Conservation (phyloP, 2,329 filamentous ascomycete genomes). For the Fusarium euwallaceae region DNA sequence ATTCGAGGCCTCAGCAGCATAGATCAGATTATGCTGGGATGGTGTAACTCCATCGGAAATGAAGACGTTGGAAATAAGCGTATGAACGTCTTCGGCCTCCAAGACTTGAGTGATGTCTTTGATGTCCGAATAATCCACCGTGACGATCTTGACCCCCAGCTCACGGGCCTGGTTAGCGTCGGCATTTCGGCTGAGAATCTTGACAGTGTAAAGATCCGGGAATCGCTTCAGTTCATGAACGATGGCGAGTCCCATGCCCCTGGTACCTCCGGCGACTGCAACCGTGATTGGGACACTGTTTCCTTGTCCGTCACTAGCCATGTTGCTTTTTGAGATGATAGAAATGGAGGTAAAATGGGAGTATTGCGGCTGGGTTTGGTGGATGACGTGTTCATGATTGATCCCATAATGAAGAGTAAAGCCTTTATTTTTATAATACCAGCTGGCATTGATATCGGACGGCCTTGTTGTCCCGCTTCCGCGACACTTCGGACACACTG, state of each 20-base stretch:
- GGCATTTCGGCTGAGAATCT: neutral
- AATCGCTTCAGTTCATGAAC: neutral
- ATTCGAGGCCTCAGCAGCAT: neutral
- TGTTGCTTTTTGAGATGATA: neutral
- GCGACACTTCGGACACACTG: neutral
- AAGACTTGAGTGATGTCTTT: neutral
- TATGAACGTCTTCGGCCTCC: neutral
- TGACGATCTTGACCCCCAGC: neutral
- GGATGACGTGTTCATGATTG: neutral
- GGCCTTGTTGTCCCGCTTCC: neutral
- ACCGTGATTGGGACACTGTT: neutral
- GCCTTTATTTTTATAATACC: neutral
- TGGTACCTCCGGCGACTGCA: neutral
- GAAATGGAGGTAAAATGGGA: no score
- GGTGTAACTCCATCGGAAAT: neutral
- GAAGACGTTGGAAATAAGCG: neutral
- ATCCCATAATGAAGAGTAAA: no score
- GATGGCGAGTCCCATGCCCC: constrained; percentile 1
- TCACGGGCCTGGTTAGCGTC: neutral
- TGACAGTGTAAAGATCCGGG: neutral
- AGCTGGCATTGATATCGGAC: neutral
- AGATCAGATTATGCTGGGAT: constrained; percentile 1
- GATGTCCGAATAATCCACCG: neutral
- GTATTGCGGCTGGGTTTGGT: neutral
- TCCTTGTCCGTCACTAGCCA: neutral